phyloP scores from a whole-genome alignment of 805 yeast species.

The Hemisphaericaspora nanyangensis region DNA sequence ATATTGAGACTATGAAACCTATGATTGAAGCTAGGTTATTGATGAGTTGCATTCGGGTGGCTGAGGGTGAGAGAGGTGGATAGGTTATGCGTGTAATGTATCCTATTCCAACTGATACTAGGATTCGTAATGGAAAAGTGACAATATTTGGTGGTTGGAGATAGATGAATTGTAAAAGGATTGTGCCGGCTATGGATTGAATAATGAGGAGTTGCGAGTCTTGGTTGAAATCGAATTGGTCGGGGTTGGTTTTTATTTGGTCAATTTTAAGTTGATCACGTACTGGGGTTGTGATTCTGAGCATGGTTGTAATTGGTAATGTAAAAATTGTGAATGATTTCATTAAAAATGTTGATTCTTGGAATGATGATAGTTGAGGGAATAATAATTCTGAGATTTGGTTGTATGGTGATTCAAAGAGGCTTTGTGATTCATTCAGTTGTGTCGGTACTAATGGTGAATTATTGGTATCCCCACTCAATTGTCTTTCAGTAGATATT shows the following conservation, averaged over 20 bases:
- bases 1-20: conserved; percentile 66
- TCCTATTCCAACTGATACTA: conserved; percentile 8
- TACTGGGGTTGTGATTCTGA: conserved; percentile 32
- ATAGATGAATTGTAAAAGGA: conserved; percentile 14
- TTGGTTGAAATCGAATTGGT: conserved; percentile 12
- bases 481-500: conserved; percentile 10
- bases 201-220: conserved; percentile 19
- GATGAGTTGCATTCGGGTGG: conserved; percentile 9
- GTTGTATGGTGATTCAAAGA: conserved; percentile 24
- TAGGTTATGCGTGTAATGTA: conserved; percentile 2
- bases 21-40: conserved; percentile 30
- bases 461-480: too few species aligned
- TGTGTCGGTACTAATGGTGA: not conserved
- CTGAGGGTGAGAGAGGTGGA: too few species aligned
- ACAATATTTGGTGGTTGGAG: too few species aligned
- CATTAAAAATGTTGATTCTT: conserved; percentile 5
- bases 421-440: not conserved
- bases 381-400: conserved; percentile 14
- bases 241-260: conserved; percentile 1
- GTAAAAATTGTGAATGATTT: conserved; percentile 14
- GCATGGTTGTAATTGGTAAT: conserved; percentile 21
- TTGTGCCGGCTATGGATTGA: conserved; percentile 28
- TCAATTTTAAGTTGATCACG: conserved; percentile 16
- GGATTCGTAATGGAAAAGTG: conserved; percentile 12
- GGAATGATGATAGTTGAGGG: conserved; percentile 15